phyloP scores from a whole-genome alignment of 345 rosid genomes.

The Excoecaria cochinchinensis region DNA sequence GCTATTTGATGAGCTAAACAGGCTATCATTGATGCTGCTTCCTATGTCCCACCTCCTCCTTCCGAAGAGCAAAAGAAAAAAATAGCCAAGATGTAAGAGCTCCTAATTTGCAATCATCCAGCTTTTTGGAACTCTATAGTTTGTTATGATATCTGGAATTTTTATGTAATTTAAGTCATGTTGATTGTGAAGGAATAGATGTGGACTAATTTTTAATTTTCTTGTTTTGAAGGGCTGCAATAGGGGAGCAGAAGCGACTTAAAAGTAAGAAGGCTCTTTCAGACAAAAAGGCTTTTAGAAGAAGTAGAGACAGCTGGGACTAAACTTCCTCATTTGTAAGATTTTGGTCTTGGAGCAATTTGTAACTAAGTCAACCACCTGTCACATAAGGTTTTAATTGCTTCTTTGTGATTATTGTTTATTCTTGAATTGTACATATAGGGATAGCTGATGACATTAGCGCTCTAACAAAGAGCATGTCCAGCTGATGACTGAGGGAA shows the following conservation, averaged over 20 bases:
- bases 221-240: conserved; percentile 63
- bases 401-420: background rate
- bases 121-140: background rate
- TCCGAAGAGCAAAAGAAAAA: conserved; percentile 97
- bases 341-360: background rate
- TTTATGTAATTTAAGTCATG: background rate
- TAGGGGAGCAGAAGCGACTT: conserved; percentile 75
- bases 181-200: background rate
- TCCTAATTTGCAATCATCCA: background rate
- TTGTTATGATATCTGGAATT: background rate
- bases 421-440: background rate
- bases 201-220: background rate
- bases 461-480: background rate
- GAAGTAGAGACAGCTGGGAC: conserved; percentile 80
- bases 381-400: background rate
- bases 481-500: background rate
- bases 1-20: conserved; percentile 30
- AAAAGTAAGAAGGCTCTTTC: conserved; percentile 75
- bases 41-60: conserved; percentile 96
- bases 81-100: conserved; percentile 66
- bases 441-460: background rate
- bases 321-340: conserved; percentile 12
- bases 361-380: background rate
- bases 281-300: conserved; percentile 77
- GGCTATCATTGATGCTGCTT: conserved; percentile 88